These are phyloP conservation scores for Diutina sp. DNA, from an alignment of 1,139 yeast genomes.

Conservation along the genomic window DNA sequence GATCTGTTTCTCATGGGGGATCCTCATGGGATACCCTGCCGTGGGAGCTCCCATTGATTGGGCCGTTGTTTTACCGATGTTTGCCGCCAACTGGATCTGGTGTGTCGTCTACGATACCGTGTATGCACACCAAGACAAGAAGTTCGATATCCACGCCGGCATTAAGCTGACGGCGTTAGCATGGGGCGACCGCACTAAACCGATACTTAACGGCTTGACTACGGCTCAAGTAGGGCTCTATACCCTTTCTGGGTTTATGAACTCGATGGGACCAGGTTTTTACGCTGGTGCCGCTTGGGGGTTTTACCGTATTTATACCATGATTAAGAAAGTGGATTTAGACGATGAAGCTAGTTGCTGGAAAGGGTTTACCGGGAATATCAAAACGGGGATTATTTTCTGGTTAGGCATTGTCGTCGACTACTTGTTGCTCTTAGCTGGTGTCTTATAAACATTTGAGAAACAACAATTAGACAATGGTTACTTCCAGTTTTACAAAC, in stretches of 20 bases:
- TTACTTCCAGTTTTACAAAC: no score
- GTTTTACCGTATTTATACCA: constrained; percentile 50
- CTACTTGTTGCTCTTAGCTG: constrained; percentile 41
- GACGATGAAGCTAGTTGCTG: constrained; percentile 77
- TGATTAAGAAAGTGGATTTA: constrained; percentile 62
- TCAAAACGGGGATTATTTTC: constrained; percentile 67
- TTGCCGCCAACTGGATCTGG: constrained; percentile 75
- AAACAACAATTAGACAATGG: no score
- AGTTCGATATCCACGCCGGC: constrained; percentile 77
- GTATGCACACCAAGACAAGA: constrained; percentile 95
- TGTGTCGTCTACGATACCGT: constrained; percentile 92
- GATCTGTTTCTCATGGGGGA: constrained; percentile 91
- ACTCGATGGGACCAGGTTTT: constrained; percentile 83
- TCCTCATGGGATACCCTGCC: constrained; percentile 88
- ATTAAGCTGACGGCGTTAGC: constrained; percentile 89
- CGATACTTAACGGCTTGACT: constrained; percentile 50
- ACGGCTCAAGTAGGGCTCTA: constrained; percentile 54
- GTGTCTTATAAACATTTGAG: constrained; percentile 17
- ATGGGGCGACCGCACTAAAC: constrained; percentile 75
- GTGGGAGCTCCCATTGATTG: constrained; percentile 69
- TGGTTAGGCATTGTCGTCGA: constrained; percentile 71
- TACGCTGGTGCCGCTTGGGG: constrained; percentile 53
- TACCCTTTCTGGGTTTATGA: constrained; percentile 63
- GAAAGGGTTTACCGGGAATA: constrained; percentile 65
- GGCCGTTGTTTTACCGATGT: constrained; percentile 68